phyloP scores from a whole-genome alignment of 768 basidiomycete species.

The Boletus coccyginus region DNA sequence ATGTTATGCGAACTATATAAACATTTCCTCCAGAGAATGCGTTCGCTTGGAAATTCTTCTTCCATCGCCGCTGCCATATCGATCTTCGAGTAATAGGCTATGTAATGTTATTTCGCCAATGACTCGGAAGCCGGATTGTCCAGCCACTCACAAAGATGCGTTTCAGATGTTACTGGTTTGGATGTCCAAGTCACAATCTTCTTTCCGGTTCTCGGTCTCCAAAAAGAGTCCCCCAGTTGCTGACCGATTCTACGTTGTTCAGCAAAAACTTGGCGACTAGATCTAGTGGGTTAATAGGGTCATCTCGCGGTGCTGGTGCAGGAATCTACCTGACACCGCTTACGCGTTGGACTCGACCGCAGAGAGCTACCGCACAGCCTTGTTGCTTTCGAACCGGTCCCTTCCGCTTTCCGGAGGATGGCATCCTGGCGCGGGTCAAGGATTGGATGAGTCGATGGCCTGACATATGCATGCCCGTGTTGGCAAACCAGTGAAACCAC shows the following conservation, averaged over 20 bases:
- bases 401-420: background rate
- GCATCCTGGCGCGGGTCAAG: background rate
- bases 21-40: no score
- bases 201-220: background rate
- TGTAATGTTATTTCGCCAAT: background rate
- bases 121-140: background rate
- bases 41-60: slow-evolving; percentile 15
- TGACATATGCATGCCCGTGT: background rate
- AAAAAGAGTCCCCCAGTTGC: background rate
- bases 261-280: background rate
- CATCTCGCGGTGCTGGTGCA: no score
- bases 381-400: background rate
- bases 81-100: background rate
- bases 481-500: no score
- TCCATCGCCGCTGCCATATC: background rate
- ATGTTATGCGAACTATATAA: slow-evolving; percentile 13
- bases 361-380: no score
- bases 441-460: background rate
- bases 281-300: no score
- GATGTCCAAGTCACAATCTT: background rate
- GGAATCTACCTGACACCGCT: no score
- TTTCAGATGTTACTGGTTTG: background rate
- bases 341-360: no score
- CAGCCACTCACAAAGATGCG: background rate
- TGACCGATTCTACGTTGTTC: background rate